phyloP scores from a whole-genome alignment of 2,329 filamentous ascomycete genomes.

The Stagonosporopsis rhizophila region DNA sequence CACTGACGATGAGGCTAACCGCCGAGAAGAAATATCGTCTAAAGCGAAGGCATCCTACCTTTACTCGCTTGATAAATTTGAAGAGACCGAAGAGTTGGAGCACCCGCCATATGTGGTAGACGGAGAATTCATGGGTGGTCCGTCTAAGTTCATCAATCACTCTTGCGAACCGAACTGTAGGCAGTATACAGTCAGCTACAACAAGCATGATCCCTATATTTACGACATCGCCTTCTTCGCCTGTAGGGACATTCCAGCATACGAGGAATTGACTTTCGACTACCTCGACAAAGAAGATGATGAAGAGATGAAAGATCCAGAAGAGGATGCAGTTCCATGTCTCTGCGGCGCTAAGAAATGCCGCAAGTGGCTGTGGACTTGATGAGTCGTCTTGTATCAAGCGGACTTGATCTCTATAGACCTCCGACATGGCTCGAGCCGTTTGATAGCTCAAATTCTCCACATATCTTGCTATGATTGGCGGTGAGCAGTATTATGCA shows the following conservation, averaged over 20 bases:
- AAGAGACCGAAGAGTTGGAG: conserved; percentile 62
- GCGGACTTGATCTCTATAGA: too few species aligned
- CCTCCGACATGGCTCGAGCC: too few species aligned
- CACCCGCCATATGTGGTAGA: conserved; percentile 57
- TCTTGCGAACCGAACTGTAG: conserved; percentile 79
- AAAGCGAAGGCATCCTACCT: conserved; percentile 78
- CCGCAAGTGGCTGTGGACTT: conserved; percentile 71
- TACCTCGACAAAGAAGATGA: conserved; percentile 73
- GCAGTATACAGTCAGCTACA: conserved; percentile 80
- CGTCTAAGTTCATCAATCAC: conserved; percentile 84
- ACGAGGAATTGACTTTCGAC: conserved; percentile 79
- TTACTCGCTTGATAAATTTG: conserved; percentile 83
- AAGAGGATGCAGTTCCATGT: conserved; percentile 55
- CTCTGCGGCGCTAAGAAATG: conserved; percentile 71
- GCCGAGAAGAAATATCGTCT: conserved; percentile 64
- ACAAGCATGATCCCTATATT: conserved; percentile 75
- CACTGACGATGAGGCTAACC: conserved; percentile 65
- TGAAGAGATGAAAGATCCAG: conserved; percentile 54
- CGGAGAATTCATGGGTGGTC: conserved; percentile 79
- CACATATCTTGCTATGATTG: background rate
- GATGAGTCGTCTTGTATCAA: background rate
- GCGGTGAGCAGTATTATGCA: background rate
- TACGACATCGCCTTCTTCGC: conserved; percentile 83
- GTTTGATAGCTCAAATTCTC: too few species aligned
- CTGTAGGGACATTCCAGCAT: conserved; percentile 67